Base-by-base conservation (phyloP, 257 asterid genomes). In the Nicotiana obtusifolia region DNA sequence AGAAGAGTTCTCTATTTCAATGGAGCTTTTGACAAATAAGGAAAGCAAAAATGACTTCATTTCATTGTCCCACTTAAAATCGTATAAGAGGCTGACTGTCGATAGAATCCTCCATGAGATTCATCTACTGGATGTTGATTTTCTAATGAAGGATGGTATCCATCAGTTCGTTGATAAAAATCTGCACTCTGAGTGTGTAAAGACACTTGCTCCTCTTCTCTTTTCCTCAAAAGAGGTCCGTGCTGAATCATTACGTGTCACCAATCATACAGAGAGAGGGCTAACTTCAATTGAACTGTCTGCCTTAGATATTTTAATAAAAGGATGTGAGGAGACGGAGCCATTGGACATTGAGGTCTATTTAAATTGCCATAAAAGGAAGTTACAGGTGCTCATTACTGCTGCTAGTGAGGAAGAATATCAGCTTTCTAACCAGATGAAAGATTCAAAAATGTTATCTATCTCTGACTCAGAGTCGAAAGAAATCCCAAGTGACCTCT, bases 301-400 rank as follows among this genome's bases (percentile, higher is more conserved):
- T 79, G 97, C 99, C 64, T 84, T 95, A 82, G 94, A 92, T 88
- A 89, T 89, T 88, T 79, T 95, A 89, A 91, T 91, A 77, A 88
- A 87, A 87, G 92, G 98, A 81, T 91, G 97, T 85, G 97, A 91
- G 84, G 87, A 85, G 83, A 86, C 87, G 81, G 88, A 91, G 82
- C 90, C 89, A 52, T 81, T 91, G 93, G 90, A 94, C 83, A 81
- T 86, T 68, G 94, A 89, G 82, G 84, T 94, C 85, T 91, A 86
- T 88, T 87, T 94, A 84, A 91, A 87, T 86, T 94, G 97, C 85
- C 99, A 94, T 86, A 92, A 89, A 88, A 92, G 97, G 90, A 95
- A 91, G 88, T 89, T 95, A 80, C 93, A 91, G 80, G 85, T 95
- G 84, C 97, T 94, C 83, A 81, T 91, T 82, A 86, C 92, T 85